These are phyloP conservation scores for Cicer bijugum DNA, from an alignment of 306 rosid genomes.

Conservation along the genomic window DNA sequence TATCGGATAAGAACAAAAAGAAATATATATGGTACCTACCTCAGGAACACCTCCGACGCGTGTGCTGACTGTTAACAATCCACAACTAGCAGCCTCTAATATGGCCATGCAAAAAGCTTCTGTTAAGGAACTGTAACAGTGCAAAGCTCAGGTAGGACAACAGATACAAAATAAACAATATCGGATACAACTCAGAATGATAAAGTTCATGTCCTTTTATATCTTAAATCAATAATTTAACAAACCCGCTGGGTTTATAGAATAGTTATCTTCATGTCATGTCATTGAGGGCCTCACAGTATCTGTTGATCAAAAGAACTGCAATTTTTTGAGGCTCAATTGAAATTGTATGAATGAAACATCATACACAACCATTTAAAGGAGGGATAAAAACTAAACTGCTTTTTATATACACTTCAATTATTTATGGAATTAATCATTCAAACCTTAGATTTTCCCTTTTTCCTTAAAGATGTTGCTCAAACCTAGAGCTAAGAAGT, in stretches of 20 bases:
- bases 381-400: background rate
- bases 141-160: slow-evolving; percentile 28
- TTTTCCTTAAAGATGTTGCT: slow-evolving; percentile 1
- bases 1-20: slow-evolving; percentile 28
- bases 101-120: slow-evolving; percentile 99
- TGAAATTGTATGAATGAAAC: background rate
- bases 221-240: slow-evolving; percentile 32
- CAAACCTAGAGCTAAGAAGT: slow-evolving; percentile 12
- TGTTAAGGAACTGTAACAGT: slow-evolving; percentile 74
- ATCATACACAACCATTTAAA: slow-evolving; percentile 17
- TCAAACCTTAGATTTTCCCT: background rate
- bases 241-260: background rate
- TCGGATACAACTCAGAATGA: slow-evolving; percentile 20
- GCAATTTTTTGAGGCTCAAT: slow-evolving; percentile 17
- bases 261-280: background rate
- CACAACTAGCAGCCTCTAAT: slow-evolving; percentile 98
- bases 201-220: slow-evolving; percentile 18
- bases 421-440: background rate
- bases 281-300: background rate
- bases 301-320: slow-evolving; percentile 11
- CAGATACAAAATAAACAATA: slow-evolving; percentile 16
- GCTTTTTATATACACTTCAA: background rate
- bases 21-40: slow-evolving; percentile 50
- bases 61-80: slow-evolving; percentile 90
- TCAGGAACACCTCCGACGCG: slow-evolving; percentile 96